Conservation (phyloP, 805 yeast species). For the Saccharomycopsis olivae region DNA sequence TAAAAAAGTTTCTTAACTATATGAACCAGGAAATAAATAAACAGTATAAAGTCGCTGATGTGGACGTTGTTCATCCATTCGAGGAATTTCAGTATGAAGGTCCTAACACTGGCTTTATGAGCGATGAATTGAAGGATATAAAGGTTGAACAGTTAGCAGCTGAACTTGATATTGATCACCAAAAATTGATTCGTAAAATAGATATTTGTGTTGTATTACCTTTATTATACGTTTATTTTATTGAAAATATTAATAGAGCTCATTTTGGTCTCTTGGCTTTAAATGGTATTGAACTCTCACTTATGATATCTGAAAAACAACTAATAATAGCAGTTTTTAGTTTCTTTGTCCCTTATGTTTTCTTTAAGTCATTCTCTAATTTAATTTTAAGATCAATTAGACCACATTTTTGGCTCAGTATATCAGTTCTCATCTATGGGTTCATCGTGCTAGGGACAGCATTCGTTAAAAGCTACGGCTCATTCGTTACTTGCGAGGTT, state of each 20-base stretch:
- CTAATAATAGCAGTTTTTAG: slow-evolving; percentile 35
- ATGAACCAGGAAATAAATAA: too few relatives aligned
- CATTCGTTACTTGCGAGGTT: slow-evolving; percentile 49
- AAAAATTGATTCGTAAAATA: slow-evolving; percentile 45
- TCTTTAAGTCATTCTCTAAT: slow-evolving; percentile 51
- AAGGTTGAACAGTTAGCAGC: slow-evolving; percentile 27
- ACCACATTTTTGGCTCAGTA: slow-evolving; percentile 56
- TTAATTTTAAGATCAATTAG: slow-evolving; percentile 41
- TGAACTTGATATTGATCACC: slow-evolving; percentile 38
- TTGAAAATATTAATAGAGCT: slow-evolving; percentile 65
- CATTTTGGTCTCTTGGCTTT: slow-evolving; percentile 64
- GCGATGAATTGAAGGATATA: too few relatives aligned
- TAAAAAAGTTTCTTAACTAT: too few relatives aligned
- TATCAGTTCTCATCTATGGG: slow-evolving; percentile 51
- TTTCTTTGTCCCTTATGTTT: slow-evolving; percentile 60
- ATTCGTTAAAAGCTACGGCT: slow-evolving; percentile 45
- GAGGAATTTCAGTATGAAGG: too few relatives aligned
- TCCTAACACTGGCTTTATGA: too few relatives aligned
- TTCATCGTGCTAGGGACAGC: slow-evolving; percentile 55
- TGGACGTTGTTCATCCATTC: too few relatives aligned
- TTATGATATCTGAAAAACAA: slow-evolving; percentile 38
- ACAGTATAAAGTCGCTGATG: too few relatives aligned
- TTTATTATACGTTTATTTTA: slow-evolving; percentile 54
- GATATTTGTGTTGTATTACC: slow-evolving; percentile 62
- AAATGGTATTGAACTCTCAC: slow-evolving; percentile 47